Percentiles rank a stretch among this genome's conserved stretches.
phyloP scores from a whole-genome alignment of 2,329 filamentous ascomycete species.

The Paracoccidioides lutzii region DNA sequence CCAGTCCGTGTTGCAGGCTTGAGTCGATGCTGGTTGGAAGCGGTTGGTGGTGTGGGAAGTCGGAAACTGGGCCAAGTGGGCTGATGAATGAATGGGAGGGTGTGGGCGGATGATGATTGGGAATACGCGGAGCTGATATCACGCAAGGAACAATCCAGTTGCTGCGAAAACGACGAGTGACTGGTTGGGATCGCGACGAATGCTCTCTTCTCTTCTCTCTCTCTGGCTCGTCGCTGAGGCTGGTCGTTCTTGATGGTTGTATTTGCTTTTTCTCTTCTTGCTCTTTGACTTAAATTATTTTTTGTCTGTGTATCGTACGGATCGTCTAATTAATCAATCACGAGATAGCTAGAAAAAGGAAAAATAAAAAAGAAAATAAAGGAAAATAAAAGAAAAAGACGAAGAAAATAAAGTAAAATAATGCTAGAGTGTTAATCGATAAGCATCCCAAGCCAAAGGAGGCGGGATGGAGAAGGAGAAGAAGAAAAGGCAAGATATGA shows the following conservation, averaged over 20 bases:
- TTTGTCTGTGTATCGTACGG: background rate
- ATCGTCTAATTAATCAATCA: background rate
- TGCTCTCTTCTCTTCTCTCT: background rate
- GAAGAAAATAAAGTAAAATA: background rate
- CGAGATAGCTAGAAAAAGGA: background rate
- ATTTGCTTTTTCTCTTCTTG: background rate
- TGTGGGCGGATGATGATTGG: background rate
- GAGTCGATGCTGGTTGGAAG: background rate
- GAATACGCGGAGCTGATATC: background rate
- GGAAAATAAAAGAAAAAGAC: background rate
- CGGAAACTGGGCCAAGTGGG: background rate
- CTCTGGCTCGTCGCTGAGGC: background rate
- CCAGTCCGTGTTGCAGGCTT: background rate
- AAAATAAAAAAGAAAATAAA: background rate
- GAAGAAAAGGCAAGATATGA: background rate
- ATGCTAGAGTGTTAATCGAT: background rate
- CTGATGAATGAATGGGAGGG: background rate
- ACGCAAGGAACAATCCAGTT: constrained; percentile 2
- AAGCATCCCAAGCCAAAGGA: background rate
- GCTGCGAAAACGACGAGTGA: background rate
- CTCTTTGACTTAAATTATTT: background rate
- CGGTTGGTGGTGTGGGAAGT: background rate
- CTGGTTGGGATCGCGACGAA: background rate
- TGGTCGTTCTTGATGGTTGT: constrained; percentile 1
- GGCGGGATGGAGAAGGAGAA: background rate